Percentiles rank a stretch among this genome's conserved stretches.
Conservation (phyloP, 208 protist genomes). For the Vickermania spadyakhi region DNA sequence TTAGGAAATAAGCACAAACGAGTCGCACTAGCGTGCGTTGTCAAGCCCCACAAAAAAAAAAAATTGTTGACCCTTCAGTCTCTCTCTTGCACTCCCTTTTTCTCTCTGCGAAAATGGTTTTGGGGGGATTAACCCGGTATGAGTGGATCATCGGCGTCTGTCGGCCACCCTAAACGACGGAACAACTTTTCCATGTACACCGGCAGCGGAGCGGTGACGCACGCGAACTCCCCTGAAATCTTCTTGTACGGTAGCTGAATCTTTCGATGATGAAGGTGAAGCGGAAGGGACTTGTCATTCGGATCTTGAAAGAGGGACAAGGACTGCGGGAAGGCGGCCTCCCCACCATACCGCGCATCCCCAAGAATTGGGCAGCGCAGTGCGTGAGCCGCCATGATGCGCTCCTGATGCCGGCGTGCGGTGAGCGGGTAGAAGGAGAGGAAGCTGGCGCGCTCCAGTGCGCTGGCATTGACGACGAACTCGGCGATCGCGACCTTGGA, state of each 20-base stretch:
- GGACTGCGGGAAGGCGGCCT: constrained; percentile 74
- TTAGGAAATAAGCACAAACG: no score
- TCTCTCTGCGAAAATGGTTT: no score
- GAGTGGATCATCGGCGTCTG: constrained; percentile 81
- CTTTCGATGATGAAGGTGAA: constrained; percentile 85
- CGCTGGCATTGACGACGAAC: constrained; percentile 86
- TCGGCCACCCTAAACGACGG: constrained; percentile 77
- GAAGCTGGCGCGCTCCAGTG: constrained; percentile 81
- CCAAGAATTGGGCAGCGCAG: constrained; percentile 84
- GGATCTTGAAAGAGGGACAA: constrained; percentile 80
- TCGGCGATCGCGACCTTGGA: constrained; percentile 83
- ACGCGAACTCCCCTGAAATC: constrained; percentile 62
- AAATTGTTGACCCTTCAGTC: no score
- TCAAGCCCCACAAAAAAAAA: no score
- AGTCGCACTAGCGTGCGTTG: no score
- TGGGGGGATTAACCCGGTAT: constrained; percentile 84
- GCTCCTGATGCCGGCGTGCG: constrained; percentile 80
- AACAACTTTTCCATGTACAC: constrained; percentile 86
- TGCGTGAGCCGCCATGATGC: constrained; percentile 87
- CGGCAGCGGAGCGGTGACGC: constrained; percentile 83
- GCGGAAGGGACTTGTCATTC: constrained; percentile 59
- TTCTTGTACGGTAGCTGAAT: constrained; percentile 91
- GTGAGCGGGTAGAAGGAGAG: constrained; percentile 89
- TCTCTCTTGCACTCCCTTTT: no score
- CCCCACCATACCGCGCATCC: constrained; percentile 88